Conservation (phyloP, 768 basidiomycete species). For the Trametes cinnabarina region DNA sequence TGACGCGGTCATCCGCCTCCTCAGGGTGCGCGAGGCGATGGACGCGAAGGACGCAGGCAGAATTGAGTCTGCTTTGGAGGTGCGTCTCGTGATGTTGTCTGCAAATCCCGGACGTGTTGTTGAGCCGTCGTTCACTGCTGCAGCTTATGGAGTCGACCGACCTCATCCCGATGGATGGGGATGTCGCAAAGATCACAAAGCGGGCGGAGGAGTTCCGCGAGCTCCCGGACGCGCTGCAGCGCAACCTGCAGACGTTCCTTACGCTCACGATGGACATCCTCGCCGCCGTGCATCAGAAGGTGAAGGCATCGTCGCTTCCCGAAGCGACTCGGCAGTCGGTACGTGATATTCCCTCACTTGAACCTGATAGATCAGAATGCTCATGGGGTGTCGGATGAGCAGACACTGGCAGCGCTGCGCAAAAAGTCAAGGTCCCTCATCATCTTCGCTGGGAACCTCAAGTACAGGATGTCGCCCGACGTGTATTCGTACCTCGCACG, state of each 20-base stretch:
- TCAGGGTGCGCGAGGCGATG: conserved; percentile 80
- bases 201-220: conserved; percentile 89
- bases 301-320: conserved; percentile 67
- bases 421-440: conserved; percentile 84
- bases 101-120: too few relatives aligned
- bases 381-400: conserved; percentile 9
- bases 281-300: conserved; percentile 72
- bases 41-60: conserved; percentile 70
- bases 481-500: conserved; percentile 86
- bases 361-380: conserved; percentile 15
- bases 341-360: conserved; percentile 25
- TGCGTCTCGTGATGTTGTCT: conserved; percentile 37
- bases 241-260: conserved; percentile 86
- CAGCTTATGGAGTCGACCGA: conserved; percentile 87
- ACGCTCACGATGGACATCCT: conserved; percentile 92
- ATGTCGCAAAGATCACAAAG: conserved; percentile 80
- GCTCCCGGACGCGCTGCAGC: conserved; percentile 80
- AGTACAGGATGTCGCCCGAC: conserved; percentile 88
- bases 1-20: conserved; percentile 69
- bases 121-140: neutral
- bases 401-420: conserved; percentile 67
- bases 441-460: conserved; percentile 84
- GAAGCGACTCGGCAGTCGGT: conserved; percentile 81
- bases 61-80: conserved; percentile 79
- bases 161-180: conserved; percentile 83